phyloP scores from a whole-genome alignment of 306 rosid species.

The Medicago ruthenica region DNA sequence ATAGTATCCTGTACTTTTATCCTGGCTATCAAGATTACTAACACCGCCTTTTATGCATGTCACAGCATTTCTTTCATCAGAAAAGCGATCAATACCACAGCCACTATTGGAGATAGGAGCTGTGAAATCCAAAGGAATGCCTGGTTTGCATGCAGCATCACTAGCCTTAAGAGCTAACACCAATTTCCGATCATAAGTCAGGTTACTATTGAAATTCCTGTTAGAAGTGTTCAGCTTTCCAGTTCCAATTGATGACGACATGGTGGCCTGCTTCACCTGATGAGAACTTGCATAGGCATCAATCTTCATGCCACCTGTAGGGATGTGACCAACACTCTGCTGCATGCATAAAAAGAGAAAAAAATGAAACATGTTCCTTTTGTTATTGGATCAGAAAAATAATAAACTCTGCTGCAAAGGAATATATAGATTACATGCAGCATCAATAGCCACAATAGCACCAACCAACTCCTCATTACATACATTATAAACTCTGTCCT shows the following conservation, averaged over 20 bases:
- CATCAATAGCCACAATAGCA: slow-evolving; percentile 40
- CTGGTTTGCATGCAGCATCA: slow-evolving; percentile 39
- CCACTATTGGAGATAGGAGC: slow-evolving; percentile 38
- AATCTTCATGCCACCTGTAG: slow-evolving; percentile 48
- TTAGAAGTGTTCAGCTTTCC: slow-evolving; percentile 33
- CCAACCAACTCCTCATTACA: slow-evolving; percentile 40
- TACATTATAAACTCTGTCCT: slow-evolving; percentile 38
- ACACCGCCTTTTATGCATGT: slow-evolving; percentile 39
- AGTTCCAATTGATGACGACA: slow-evolving; percentile 43
- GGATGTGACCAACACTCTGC: slow-evolving; percentile 50
- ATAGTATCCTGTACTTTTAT: slow-evolving; percentile 35
- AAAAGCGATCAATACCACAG: slow-evolving; percentile 38
- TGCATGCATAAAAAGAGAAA: slow-evolving; percentile 36
- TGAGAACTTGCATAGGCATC: slow-evolving; percentile 48
- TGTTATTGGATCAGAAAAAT: slow-evolving; percentile 8
- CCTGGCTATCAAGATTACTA: slow-evolving; percentile 41
- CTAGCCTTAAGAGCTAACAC: background rate
- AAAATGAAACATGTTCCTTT: slow-evolving; percentile 7
- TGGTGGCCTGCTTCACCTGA: slow-evolving; percentile 45
- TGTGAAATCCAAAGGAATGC: slow-evolving; percentile 38
- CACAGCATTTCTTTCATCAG: slow-evolving; percentile 41
- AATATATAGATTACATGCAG: slow-evolving; percentile 41
- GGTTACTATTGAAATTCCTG: background rate
- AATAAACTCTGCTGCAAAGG: slow-evolving; percentile 28
- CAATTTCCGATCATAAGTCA: background rate